A percentile compares a stretch with the other conserved stretches of the same genome.
Evolutionary conservation across 768 basidiomycete species (phyloP).

Genomic region (Naganishia vishniacii): DNA sequence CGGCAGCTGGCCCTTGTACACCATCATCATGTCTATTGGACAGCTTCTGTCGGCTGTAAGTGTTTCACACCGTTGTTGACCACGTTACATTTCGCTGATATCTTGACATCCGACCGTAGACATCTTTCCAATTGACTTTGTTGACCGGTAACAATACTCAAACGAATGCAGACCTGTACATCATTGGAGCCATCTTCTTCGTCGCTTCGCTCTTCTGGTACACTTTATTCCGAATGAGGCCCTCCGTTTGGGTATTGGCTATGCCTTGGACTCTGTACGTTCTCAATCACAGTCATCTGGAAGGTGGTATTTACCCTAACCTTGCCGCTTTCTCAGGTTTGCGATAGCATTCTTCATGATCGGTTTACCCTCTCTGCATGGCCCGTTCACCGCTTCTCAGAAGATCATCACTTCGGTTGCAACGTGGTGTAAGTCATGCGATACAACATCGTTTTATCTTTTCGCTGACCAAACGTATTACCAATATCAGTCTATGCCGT

Average conservation of each 20-base stretch:
- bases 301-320: not conserved
- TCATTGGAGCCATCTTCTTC: constrained; percentile 82
- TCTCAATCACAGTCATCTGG: not conserved
- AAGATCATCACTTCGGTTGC: constrained; percentile 67
- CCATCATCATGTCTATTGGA: constrained; percentile 77
- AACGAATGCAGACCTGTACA: constrained; percentile 73
- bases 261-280: constrained; percentile 72
- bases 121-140: constrained; percentile 87
- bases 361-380: constrained; percentile 70
- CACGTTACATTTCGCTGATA: not conserved
- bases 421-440: constrained; percentile 59
- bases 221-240: constrained; percentile 76
- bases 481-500: constrained; percentile 60
- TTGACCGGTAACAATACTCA: constrained; percentile 81
- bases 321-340: constrained; percentile 52
- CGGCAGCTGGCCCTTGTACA: constrained; percentile 83
- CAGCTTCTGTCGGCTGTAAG: constrained; percentile 55
- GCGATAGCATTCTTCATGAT: constrained; percentile 86
- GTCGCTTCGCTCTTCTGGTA: constrained; percentile 85
- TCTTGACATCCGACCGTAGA: constrained; percentile 30
- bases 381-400: constrained; percentile 59
- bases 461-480: too few relatives aligned
- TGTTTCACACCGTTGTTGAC: not conserved
- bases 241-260: constrained; percentile 79
- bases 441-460: not conserved